Base-by-base conservation (phyloP, 345 rosid genomes). In the Clausena lansium region DNA sequence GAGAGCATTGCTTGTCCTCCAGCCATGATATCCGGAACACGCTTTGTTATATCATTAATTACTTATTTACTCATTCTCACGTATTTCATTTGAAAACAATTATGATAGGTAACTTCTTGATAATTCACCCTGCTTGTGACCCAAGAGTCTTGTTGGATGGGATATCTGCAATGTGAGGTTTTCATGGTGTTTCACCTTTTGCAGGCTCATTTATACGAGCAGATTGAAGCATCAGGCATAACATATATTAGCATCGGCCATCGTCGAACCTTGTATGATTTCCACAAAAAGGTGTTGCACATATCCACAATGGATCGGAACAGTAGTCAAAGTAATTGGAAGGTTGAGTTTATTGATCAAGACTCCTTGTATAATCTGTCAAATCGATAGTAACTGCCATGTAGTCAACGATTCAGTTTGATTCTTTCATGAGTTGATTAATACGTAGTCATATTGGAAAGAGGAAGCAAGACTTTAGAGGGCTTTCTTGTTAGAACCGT, bases 161-260 rank as follows among this genome's bases (percentile, higher is more conserved):
- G n/a, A 52, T 63, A 45, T 60, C 64, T 68, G 67, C 32, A 47
- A 60, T 75, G 19, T 65, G 61, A 55, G 30, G 27, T 71, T 55
- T 73, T 60, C 4, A 65, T 67, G 30, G 14, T 67, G 77, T 11
- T 71, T 65, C 19, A 38, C 63, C 72, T 77, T 77, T 32, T 67
- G 79, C 82, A 93, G 98, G 88, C 83, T 24, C 90, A 89, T 83
- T 84, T 95, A 59, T 92, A 92, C 84, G 82, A 81, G 89, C 89
- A 89, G 76, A 91, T 93, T 70, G 84, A 87, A 81, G 86, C 81
- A 67, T 97, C 94, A 15, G 98, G 92, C 75, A 89, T 92, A 76
- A 91, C 99, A 27, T 95, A 88, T 84, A 69, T 93, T 50, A 95
- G 99, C 85, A 61, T 95, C 59, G 98, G 99, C 72, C 98, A 95